A percentile compares a stretch with the other conserved stretches of the same genome.
phyloP scores from a whole-genome alignment of 176 grass and related monocot species.

The Tillandsia fasciculata region DNA sequence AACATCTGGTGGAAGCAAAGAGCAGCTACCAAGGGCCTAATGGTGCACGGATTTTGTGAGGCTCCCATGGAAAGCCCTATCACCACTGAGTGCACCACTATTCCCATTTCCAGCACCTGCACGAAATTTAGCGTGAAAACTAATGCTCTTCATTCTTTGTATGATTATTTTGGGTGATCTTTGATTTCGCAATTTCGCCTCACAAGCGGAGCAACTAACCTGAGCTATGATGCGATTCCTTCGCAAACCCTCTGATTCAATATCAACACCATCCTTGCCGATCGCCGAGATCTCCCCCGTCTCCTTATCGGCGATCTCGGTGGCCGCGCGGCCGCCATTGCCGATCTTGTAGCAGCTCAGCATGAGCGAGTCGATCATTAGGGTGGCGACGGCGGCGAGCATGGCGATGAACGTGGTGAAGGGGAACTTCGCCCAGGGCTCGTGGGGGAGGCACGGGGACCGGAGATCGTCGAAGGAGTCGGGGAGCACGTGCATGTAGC shows the following conservation, averaged over 20 bases:
- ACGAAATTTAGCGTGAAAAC: not conserved
- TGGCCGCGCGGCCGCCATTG: slow-evolving; percentile 33
- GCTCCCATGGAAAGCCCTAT: slow-evolving; percentile 73
- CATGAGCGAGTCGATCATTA: slow-evolving; percentile 65
- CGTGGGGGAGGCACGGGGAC: slow-evolving; percentile 7
- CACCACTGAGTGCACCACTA: slow-evolving; percentile 84
- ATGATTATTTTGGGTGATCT: not conserved
- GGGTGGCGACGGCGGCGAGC: slow-evolving; percentile 56
- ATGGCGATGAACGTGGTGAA: slow-evolving; percentile 62
- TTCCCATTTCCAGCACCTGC: slow-evolving; percentile 85
- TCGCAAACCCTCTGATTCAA: not conserved
- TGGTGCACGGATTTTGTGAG: slow-evolving; percentile 43
- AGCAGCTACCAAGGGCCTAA: slow-evolving; percentile 69
- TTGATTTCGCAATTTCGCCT: not conserved
- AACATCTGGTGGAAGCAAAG: slow-evolving; percentile 94
- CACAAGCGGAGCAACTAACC: not conserved
- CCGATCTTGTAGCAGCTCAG: slow-evolving; percentile 51
- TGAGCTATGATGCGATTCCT: slow-evolving; percentile 1
- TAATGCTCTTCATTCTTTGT: not conserved
- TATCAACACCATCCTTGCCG: not conserved
- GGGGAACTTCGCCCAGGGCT: slow-evolving; percentile 32
- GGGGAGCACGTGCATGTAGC: slow-evolving; percentile 78
- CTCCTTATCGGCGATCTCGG: slow-evolving; percentile 19
- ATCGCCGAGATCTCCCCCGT: not conserved
- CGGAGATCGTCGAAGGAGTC: slow-evolving; percentile 52